phyloP scores from a whole-genome alignment of 2,329 filamentous ascomycete genomes.

The Chaetomiaceae sp. region DNA sequence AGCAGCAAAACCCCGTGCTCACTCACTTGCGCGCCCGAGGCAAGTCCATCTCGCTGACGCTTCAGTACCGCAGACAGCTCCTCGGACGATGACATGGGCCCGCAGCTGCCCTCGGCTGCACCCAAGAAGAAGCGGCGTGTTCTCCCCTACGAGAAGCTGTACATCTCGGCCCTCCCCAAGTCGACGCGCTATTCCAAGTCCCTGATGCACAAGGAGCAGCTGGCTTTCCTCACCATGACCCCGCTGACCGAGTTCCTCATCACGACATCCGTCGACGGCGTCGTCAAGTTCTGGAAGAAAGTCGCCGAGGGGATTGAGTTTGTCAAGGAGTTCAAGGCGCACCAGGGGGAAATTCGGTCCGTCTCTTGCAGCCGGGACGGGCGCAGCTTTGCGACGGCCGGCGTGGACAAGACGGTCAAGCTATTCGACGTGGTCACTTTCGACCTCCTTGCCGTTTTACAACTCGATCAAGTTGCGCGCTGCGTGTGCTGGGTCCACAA shows the following conservation, averaged over 20 bases:
- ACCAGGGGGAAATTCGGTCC: constrained; percentile 74
- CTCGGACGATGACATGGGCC: constrained; percentile 89
- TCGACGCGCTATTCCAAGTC: constrained; percentile 85
- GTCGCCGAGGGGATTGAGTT: constrained; percentile 85
- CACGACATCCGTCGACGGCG: constrained; percentile 88
- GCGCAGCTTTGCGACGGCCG: constrained; percentile 85
- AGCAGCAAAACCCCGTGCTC: too few species aligned
- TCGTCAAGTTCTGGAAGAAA: constrained; percentile 99
- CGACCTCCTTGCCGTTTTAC: constrained; percentile 75
- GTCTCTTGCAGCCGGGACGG: constrained; percentile 86
- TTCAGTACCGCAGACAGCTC: constrained; percentile 53
- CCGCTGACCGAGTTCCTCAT: constrained; percentile 92
- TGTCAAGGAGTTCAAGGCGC: constrained; percentile 94
- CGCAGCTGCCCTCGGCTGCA: constrained; percentile 73
- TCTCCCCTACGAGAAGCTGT: constrained; percentile 91
- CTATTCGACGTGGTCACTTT: constrained; percentile 82
- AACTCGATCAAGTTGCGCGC: constrained; percentile 67
- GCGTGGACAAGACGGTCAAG: constrained; percentile 70
- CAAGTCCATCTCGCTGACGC: constrained; percentile 3
- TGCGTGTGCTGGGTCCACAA: constrained; percentile 89
- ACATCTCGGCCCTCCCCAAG: constrained; percentile 79
- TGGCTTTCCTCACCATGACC: constrained; percentile 82
- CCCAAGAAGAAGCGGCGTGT: constrained; percentile 88
- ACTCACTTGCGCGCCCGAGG: background rate
- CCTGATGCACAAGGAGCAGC: constrained; percentile 95